Percentiles rank a stretch among this genome's conserved stretches.
Conservation (phyloP, 768 basidiomycete genomes). For the Agaricus subrufescens region DNA sequence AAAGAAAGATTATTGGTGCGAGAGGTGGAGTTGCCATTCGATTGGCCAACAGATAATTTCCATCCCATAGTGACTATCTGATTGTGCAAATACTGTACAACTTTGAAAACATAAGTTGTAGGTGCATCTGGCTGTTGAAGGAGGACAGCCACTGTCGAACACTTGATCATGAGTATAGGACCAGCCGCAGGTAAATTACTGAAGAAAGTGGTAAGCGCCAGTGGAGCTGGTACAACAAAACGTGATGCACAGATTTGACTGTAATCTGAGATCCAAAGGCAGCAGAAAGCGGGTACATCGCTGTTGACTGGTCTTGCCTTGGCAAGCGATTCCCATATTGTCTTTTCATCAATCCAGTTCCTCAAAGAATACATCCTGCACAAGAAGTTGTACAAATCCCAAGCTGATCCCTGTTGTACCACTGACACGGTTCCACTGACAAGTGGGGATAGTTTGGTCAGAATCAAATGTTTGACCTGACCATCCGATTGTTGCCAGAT, state of each 20-base stretch:
- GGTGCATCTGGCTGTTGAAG: neutral
- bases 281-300: neutral
- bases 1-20: neutral
- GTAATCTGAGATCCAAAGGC: neutral
- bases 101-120: neutral
- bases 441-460: neutral
- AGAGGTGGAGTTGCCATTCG: neutral
- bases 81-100: neutral
- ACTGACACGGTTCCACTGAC: neutral
- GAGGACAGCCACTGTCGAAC: neutral
- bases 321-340: neutral
- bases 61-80: neutral
- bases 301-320: neutral
- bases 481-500: neutral
- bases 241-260: neutral
- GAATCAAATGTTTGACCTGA: neutral
- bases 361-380: neutral
- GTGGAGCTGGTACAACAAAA: neutral
- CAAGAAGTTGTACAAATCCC: neutral
- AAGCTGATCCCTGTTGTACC: neutral
- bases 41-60: neutral
- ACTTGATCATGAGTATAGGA: neutral
- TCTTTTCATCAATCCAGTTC: neutral
- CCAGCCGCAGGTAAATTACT: neutral
- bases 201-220: neutral